A percentile compares a stretch with the other conserved stretches of the same genome.
Conservation (phyloP, 306 rosid species). For the Dryas drummondii region DNA sequence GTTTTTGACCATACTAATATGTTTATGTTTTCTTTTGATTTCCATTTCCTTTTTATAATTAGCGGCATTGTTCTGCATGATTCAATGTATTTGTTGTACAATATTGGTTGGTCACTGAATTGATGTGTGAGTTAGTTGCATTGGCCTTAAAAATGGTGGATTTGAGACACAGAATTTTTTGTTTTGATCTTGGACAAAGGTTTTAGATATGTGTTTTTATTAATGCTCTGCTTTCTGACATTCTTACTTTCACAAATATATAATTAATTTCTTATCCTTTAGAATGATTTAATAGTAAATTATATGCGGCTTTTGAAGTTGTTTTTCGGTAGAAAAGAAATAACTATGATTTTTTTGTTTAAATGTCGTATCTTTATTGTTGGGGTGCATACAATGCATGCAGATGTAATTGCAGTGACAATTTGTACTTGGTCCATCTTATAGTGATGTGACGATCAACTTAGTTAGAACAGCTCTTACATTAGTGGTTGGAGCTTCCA, state of each 20-base stretch:
- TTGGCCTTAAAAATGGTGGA: neutral
- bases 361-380: too few relatives aligned
- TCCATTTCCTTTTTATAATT: neutral
- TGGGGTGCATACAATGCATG: neutral
- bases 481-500: neutral
- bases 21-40: slow-evolving; percentile 2
- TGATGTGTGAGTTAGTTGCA: neutral
- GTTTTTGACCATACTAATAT: slow-evolving; percentile 10
- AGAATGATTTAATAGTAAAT: neutral
- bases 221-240: too few relatives aligned
- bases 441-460: neutral
- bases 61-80: slow-evolving; percentile 1
- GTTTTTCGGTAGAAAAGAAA: neutral
- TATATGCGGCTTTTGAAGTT: neutral
- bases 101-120: neutral
- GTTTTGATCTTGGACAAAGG: neutral
- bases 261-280: neutral
- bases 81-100: neutral
- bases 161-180: neutral
- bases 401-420: neutral
- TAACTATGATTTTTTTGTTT: neutral
- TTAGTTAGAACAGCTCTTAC: neutral
- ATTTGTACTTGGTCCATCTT: neutral
- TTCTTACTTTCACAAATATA: too few relatives aligned
- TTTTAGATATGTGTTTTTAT: neutral